Evolutionary conservation across 176 grass and related monocot species (phyloP).

Genomic region (Musa troglodytarum): DNA sequence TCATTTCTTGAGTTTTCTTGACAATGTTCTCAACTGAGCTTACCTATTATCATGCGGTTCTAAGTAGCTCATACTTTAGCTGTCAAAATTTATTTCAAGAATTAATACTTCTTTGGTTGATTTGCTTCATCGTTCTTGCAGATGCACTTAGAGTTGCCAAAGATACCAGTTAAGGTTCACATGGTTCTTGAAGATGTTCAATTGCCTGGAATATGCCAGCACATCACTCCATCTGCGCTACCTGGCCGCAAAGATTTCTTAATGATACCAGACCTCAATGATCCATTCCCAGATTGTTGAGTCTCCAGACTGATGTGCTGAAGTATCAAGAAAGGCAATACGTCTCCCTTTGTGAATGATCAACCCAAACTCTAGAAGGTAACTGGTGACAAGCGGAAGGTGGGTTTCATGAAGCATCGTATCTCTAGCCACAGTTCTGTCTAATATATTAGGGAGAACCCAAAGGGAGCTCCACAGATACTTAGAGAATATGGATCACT

Average conservation of each 20-base stretch:
- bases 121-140: constrained; percentile 1
- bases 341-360: background rate
- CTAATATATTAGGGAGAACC: background rate
- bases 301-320: background rate
- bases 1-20: no score
- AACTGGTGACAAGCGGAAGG: background rate
- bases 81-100: background rate
- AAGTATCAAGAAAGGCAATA: background rate
- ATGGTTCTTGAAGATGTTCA: background rate
- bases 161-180: background rate
- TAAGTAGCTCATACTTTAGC: background rate
- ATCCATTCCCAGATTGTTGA: background rate
- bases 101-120: background rate
- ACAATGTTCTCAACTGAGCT: background rate
- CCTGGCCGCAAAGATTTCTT: background rate
- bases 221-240: background rate
- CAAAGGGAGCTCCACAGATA: background rate
- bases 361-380: background rate
- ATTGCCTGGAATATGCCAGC: background rate
- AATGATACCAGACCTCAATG: background rate
- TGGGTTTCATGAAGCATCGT: background rate
- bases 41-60: background rate
- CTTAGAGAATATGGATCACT: background rate
- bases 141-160: background rate
- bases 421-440: background rate